Evolutionary conservation across 2,329 filamentous ascomycete species (phyloP), one percentile per base, ranked within the genome.

Genomic region (Ceratocystis lukuohia): DNA sequence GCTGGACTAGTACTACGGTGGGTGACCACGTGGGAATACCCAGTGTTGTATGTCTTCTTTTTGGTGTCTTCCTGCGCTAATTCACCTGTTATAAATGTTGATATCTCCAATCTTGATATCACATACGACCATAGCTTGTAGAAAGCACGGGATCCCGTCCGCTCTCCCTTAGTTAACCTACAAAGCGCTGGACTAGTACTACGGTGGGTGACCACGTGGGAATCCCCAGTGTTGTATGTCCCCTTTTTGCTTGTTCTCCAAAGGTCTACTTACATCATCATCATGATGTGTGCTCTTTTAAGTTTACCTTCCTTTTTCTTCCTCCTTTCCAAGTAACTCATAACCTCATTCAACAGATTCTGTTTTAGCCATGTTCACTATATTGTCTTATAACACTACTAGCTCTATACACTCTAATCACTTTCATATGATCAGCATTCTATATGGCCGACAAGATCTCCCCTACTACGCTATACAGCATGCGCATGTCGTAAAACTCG

Each of bases 401-500:
- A 17, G 22, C 20, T 53, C 48, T 53, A 53, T 53, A 53, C 48
- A 53, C 8, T 17, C 20, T 2, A 22, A 25, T 25, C 20, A 10
- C 20, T 25, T 53, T 5, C 1, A 22, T 20, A 15, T 50, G 8
- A 50, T n/a, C 22, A 53, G 6, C 48, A 3, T 28, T 65, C 50
- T 69, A 84, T 68, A 84, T 70, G 7, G 74, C 78, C 61, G 72
- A 75, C 69, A 79, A 71, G 67, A 92, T 80, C 66, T 84, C 86
- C 69, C 82, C 81, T 5, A 93, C 87, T 62, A 95, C 88, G 69
- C 81, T 85, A 68, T 82, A 83, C 74, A 99, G 75, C 88, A 97
- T 92, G 73, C 84, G 84, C 73, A 97, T 78, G 4, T 85, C 86
- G 76, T 94, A 96, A 73, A 86, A 91, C 71, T 79, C 81, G 6